phyloP scores from a whole-genome alignment of 2,329 filamentous ascomycete genomes.

The Pyrenochaeta sp. region DNA sequence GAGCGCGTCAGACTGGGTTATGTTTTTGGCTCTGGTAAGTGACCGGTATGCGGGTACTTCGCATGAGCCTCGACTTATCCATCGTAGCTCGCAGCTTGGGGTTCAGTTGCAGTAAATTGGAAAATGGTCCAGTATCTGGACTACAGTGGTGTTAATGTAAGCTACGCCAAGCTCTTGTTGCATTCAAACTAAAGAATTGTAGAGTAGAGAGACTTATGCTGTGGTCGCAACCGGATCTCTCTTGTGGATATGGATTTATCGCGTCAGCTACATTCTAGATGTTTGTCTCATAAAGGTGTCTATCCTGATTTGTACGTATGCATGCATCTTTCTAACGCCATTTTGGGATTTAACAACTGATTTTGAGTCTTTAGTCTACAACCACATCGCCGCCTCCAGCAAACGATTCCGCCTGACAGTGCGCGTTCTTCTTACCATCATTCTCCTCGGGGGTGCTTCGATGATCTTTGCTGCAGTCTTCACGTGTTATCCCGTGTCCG shows the following conservation, averaged over 20 bases:
- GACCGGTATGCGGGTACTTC: not conserved
- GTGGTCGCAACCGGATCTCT: constrained; percentile 18
- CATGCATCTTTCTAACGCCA: not conserved
- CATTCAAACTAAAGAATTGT: not conserved
- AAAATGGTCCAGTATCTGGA: constrained; percentile 35
- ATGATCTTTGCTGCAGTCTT: constrained; percentile 39
- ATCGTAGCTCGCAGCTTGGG: constrained; percentile 39
- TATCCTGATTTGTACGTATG: constrained; percentile 33
- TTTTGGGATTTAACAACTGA: no score
- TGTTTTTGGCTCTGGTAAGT: constrained; percentile 37
- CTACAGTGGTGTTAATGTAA: constrained; percentile 25
- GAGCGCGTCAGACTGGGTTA: constrained; percentile 38
- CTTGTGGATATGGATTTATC: constrained; percentile 37
- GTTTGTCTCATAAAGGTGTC: constrained; percentile 42
- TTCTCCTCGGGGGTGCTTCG: constrained; percentile 27
- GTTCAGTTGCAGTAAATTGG: constrained; percentile 33
- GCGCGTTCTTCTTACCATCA: constrained; percentile 27
- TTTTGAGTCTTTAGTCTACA: constrained; percentile 38
- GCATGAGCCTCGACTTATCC: constrained; percentile 12
- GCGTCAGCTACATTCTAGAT: constrained; percentile 37
- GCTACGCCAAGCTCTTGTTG: not conserved
- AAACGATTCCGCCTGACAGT: constrained; percentile 34
- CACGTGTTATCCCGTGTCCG: constrained; percentile 33
- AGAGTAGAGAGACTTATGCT: constrained; percentile 21
- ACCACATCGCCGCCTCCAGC: constrained; percentile 35